These are phyloP conservation scores for California macrophylla DNA, from an alignment of 441 rosid species.

Conservation along the genomic window DNA sequence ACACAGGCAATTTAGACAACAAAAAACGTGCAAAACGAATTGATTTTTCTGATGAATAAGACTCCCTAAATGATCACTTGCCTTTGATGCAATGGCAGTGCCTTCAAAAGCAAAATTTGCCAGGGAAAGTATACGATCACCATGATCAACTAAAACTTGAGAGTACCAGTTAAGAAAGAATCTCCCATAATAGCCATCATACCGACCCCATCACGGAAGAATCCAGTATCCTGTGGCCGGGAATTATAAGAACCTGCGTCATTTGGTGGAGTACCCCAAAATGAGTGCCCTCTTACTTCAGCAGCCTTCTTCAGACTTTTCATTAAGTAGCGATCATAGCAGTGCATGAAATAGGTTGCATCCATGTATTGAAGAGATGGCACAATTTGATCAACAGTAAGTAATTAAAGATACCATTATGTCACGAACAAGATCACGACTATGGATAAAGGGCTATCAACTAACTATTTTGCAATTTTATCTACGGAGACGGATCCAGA, in stretches of 20 bases:
- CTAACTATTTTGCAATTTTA: background rate
- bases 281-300: conserved; percentile 64
- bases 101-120: conserved; percentile 81
- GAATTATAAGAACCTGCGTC: conserved; percentile 82
- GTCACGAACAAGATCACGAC: background rate
- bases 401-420: background rate
- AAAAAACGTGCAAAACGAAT: background rate
- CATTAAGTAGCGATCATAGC: conserved; percentile 74
- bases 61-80: conserved; percentile 22
- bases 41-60: background rate
- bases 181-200: conserved; percentile 79
- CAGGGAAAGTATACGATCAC: conserved; percentile 64
- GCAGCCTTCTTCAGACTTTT: conserved; percentile 74
- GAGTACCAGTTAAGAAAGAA: conserved; percentile 96
- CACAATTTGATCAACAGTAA: background rate
- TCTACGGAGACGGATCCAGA: no score
- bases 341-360: conserved; percentile 31
- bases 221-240: conserved; percentile 80
- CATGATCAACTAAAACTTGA: conserved; percentile 66
- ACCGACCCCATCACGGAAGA: conserved; percentile 97
- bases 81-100: conserved; percentile 69
- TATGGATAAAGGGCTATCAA: background rate
- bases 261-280: conserved; percentile 88
- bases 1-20: background rate
- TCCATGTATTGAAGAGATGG: background rate